Base-by-base conservation (phyloP, 495 filamentous ascomycete genomes). In the Neurospora tetraspora region DNA sequence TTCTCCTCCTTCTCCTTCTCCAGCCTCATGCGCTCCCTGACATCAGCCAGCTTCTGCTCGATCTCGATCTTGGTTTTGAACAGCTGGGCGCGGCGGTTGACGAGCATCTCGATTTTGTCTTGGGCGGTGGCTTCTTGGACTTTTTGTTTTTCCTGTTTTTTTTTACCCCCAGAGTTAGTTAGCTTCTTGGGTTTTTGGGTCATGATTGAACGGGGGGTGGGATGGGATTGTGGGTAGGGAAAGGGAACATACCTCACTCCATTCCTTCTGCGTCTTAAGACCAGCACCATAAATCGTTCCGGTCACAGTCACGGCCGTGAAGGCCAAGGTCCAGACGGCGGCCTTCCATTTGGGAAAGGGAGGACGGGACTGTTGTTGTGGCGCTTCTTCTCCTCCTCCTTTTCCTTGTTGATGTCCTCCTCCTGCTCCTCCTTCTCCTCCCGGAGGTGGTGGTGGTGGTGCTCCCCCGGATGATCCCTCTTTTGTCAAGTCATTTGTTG, bases 221-320 rank as follows among this genome's bases (percentile, higher is more conserved):
- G n/a, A 27, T 37, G 68, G 31, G 36, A 5, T 34, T 34, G 31
- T 34, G 31, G 27, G 34, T 36, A 12, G 43, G 18, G 10, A 23
- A 42, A 16, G 47, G 34, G 18, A 6, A 20, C 77, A 5, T 76
- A 82, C 82, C 5, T 75, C 72, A 12, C 74, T 76, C 68, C 73
- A 79, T 39, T 89, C 85, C 73, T 84, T 78, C 72, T 79, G 79
- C 71, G 81, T 85, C 80, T 89, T 90, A 39, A 91, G 77, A n/a
- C 84, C 84, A 3, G 89, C 89, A 27, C 89, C 89, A 76, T 88
- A 89, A 71, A 84, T 81, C 0, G 85, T 78, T 65, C 88, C 87
- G 1, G 81, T 82, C 38, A 83, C 78, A 27, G 83, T 86, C 38
- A 87, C 81, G 37, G 83, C 84, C 2, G 87, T 81, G 69, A 89